Evolutionary conservation across 2,329 filamentous ascomycete species (phyloP), one percentile per base, ranked within the genome.

Genomic region (Fusarium euwallaceae): DNA sequence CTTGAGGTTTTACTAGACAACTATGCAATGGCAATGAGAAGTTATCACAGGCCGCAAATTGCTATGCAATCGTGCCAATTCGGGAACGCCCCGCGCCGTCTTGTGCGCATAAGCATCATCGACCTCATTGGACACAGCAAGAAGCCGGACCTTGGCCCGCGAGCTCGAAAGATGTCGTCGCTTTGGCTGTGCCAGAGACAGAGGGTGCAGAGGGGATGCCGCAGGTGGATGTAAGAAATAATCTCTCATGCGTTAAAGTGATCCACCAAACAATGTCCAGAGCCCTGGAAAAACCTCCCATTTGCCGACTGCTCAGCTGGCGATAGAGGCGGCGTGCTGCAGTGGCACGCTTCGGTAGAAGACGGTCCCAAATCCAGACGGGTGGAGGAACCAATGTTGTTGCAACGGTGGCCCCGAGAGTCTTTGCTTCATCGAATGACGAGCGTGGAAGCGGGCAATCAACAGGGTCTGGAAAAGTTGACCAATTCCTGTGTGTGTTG

Each of bases 251-350:
- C 76, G 73, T 67, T 61, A 67, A 66, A 66, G 65, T 63, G 73
- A 70, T 76, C 78, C 75, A 79, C 75, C 67, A 72, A 72, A 68
- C 70, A 74, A 68, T 69, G 67, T 45, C 74, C 78, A 78, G 72
- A 78, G 66, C 75, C 68, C 71, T 80, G 79, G 79, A 73, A 80
- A 75, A 79, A 61, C 69, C 73, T 76, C 79, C 73, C 65, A 80
- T 80, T 81, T 78, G 79, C 65, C 72, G 27, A 62, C 61, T 70
- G 59, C 32, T 69, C 63, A 70, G 68, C 66, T 71, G 63, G 41
- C 64, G 59, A 69, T 69, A 70, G 70, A 64, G 78, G 76, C 77
- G 79, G 78, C 77, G 76, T 66, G 67, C 69, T 73, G 71, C 76
- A 78, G 75, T 71, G 73, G 72, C 70, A 76, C 72, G 67, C 72